phyloP scores from a whole-genome alignment of 371 early-diverging fungal species.

The Syncephalastrum contaminatum region DNA sequence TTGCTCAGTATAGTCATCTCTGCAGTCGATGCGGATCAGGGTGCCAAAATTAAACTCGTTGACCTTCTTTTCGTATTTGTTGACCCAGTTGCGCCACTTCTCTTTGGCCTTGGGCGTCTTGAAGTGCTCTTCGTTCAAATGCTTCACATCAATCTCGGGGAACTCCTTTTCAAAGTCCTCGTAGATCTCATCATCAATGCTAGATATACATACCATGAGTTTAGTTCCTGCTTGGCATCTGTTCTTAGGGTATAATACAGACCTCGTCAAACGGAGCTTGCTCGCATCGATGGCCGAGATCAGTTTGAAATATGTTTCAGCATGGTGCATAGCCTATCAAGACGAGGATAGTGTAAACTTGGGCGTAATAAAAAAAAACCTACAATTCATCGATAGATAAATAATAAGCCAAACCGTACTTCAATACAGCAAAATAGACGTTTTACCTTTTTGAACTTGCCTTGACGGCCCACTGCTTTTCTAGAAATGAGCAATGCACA shows the following conservation, averaged over 20 bases:
- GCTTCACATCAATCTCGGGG: conserved; percentile 64
- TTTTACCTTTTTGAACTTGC: conserved; percentile 21
- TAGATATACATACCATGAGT: conserved; percentile 9
- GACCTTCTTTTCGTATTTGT: conserved; percentile 81
- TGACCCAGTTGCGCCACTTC: conserved; percentile 86
- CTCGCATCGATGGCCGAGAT: conserved; percentile 64
- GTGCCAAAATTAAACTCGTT: conserved; percentile 91
- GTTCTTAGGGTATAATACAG: conserved; percentile 6
- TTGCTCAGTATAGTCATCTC: conserved; percentile 76
- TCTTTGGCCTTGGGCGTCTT: conserved; percentile 80
- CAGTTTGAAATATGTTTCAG: conserved; percentile 88
- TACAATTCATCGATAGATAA: neutral
- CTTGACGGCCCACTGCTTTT: conserved; percentile 94
- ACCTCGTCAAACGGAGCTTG: conserved; percentile 80
- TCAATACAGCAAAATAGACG: neutral
- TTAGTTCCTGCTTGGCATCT: too few species aligned
- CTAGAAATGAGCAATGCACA: conserved; percentile 24
- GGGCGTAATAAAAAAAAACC: neutral
- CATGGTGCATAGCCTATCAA: conserved; percentile 81
- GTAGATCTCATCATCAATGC: conserved; percentile 85
- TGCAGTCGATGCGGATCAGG: conserved; percentile 74
- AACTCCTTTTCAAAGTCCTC: conserved; percentile 71
- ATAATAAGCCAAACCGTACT: conserved; percentile 5
- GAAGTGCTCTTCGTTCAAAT: conserved; percentile 72
- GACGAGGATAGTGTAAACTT: conserved; percentile 1